Conservation (phyloP, 176 grass and related monocot species). For the Rhynchospora breviuscula region DNA sequence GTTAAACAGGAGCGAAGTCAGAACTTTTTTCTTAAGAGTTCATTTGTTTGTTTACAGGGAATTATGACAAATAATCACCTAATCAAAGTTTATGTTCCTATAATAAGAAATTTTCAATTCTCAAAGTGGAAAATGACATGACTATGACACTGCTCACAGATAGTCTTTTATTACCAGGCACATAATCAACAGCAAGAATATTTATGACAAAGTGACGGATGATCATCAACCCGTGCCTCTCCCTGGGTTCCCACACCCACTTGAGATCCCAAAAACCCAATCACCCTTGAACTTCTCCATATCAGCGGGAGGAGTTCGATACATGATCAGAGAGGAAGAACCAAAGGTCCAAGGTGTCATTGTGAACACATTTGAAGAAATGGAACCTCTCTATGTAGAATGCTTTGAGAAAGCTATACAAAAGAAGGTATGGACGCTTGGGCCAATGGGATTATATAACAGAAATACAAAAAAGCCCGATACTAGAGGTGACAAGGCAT, state of each 20-base stretch:
- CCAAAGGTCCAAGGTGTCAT: slow-evolving; percentile 28
- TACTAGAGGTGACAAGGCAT: neutral
- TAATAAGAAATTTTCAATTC: neutral
- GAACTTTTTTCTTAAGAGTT: neutral
- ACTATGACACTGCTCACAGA: neutral
- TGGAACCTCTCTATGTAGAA: slow-evolving; percentile 35
- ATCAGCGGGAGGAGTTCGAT: neutral
- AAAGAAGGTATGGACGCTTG: slow-evolving; percentile 42
- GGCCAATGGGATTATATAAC: slow-evolving; percentile 27
- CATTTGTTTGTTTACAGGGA: neutral
- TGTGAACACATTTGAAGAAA: slow-evolving; percentile 39
- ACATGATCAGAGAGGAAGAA: slow-evolving; percentile 16
- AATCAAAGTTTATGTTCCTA: neutral
- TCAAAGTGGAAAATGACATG: neutral
- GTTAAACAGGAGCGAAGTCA: neutral
- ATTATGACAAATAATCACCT: neutral
- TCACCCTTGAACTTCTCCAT: slow-evolving; percentile 22
- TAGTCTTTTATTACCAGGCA: neutral
- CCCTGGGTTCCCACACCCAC: slow-evolving; percentile 17
- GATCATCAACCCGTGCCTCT: slow-evolving; percentile 16
- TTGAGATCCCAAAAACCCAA: slow-evolving; percentile 25
- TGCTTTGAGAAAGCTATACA: slow-evolving; percentile 23
- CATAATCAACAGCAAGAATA: neutral
- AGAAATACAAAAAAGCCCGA: neutral
- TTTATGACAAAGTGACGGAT: slow-evolving; percentile 28